A percentile compares a stretch with the other conserved stretches of the same genome.
phyloP scores from a whole-genome alignment of 1,284 basidiomycete species.

The Apiotrichum gracile region DNA sequence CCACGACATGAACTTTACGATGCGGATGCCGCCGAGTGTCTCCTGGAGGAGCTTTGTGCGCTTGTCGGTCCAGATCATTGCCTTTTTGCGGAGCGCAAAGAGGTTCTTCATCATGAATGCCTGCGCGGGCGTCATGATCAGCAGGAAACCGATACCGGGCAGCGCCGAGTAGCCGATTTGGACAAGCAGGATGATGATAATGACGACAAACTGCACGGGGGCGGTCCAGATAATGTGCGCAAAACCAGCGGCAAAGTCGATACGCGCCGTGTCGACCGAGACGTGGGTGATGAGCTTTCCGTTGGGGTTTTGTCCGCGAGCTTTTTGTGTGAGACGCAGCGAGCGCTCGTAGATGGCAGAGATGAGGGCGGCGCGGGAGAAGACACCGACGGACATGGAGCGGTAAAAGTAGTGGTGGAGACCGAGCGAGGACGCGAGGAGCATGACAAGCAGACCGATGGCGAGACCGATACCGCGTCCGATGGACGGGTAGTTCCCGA shows the following conservation, averaged over 20 bases:
- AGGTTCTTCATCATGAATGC: conserved; percentile 67
- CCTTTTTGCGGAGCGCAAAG: conserved; percentile 64
- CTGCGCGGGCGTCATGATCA: conserved; percentile 62
- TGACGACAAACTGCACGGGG: conserved; percentile 52
- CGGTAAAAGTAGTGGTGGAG: conserved; percentile 63
- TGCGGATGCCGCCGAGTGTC: conserved; percentile 74
- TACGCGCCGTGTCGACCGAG: conserved; percentile 70
- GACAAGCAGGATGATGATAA: conserved; percentile 48
- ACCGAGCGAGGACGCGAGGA: conserved; percentile 62
- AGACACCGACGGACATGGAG: conserved; percentile 65
- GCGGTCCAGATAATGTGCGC: conserved; percentile 64
- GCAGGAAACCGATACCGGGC: conserved; percentile 58
- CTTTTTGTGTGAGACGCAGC: conserved; percentile 69
- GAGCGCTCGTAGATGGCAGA: conserved; percentile 79
- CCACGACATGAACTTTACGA: conserved; percentile 69
- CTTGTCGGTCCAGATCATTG: conserved; percentile 76
- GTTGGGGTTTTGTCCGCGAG: conserved; percentile 74
- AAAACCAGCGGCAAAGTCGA: conserved; percentile 82
- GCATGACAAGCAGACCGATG: conserved; percentile 64
- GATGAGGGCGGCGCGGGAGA: conserved; percentile 79
- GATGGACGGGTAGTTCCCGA: conserved; percentile 52
- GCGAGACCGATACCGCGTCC: conserved; percentile 70
- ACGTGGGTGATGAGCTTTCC: conserved; percentile 83
- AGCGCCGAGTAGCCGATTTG: conserved; percentile 52
- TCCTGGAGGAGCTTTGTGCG: conserved; percentile 53